Conservation (phyloP, 2,329 filamentous ascomycete species). For the Aspergillus neoniger region DNA sequence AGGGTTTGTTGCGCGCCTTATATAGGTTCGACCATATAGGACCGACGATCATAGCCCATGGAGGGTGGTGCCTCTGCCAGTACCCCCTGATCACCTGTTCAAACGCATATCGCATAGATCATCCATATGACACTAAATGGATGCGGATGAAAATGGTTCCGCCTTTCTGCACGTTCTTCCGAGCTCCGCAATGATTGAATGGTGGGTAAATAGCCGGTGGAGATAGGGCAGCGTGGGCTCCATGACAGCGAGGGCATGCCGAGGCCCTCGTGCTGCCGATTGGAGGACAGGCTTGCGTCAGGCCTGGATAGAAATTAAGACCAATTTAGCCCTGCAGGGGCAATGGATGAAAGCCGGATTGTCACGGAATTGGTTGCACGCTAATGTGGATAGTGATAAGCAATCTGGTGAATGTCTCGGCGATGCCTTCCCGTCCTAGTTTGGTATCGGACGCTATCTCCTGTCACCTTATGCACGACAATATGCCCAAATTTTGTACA, state of each 20-base stretch:
- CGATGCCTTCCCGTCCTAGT: not conserved
- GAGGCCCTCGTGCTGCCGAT: slow-evolving; percentile 1
- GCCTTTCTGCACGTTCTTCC: slow-evolving; percentile 1
- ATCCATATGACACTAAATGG: not conserved
- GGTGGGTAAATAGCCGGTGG: not conserved
- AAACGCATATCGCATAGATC: not conserved
- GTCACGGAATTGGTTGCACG: not conserved
- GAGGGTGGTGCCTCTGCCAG: not conserved
- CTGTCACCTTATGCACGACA: not conserved
- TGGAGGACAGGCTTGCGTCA: not conserved
- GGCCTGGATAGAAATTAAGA: not conserved
- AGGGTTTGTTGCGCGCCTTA: not conserved
- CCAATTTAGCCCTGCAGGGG: slow-evolving; percentile 1
- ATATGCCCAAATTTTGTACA: not conserved
- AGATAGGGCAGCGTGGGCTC: not conserved
- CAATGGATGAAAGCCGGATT: not conserved
- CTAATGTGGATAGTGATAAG: not conserved
- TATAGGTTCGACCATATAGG: not conserved
- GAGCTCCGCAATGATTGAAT: slow-evolving; percentile 2
- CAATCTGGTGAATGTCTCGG: not conserved
- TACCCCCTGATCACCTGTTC: not conserved
- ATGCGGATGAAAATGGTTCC: not conserved
- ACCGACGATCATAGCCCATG: no score
- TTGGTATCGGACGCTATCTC: not conserved
- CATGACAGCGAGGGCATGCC: not conserved